A percentile compares a stretch with the other conserved stretches of the same genome.
Evolutionary conservation across 257 asterid genomes (phyloP).

Genomic region (Solanum commersonii): DNA sequence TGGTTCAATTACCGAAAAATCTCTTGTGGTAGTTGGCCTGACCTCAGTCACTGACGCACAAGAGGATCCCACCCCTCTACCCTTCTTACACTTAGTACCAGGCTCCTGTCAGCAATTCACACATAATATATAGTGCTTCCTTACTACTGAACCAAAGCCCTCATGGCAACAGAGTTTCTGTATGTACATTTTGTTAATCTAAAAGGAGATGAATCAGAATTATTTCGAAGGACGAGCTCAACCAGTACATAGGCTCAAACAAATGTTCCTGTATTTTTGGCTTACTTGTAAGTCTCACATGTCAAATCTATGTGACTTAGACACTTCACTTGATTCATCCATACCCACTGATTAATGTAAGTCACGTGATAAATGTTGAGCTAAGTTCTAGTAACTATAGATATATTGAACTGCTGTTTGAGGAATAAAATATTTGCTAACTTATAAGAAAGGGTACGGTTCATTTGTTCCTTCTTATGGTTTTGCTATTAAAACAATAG

Average conservation of each 20-base stretch:
- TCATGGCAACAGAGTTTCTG: background rate
- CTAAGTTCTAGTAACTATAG: background rate
- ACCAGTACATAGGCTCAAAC: background rate
- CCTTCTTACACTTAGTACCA: background rate
- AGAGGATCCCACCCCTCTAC: background rate
- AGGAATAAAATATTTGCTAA: background rate
- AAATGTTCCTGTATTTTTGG: background rate
- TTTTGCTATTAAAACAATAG: background rate
- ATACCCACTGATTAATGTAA: background rate
- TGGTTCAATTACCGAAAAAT: background rate
- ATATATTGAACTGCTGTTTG: background rate
- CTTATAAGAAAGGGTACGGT: background rate
- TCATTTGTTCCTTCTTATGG: background rate
- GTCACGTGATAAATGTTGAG: background rate
- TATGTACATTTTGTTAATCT: background rate
- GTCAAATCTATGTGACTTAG: background rate
- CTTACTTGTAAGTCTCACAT: background rate
- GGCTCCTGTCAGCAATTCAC: background rate
- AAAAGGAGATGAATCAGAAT: background rate
- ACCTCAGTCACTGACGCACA: background rate
- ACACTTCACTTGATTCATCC: background rate
- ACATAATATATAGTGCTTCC: background rate
- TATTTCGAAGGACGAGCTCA: background rate
- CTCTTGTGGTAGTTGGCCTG: background rate
- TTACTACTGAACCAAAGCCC: background rate